phyloP scores from a whole-genome alignment of 495 filamentous ascomycete species.

The Delitschia confertaspora region DNA sequence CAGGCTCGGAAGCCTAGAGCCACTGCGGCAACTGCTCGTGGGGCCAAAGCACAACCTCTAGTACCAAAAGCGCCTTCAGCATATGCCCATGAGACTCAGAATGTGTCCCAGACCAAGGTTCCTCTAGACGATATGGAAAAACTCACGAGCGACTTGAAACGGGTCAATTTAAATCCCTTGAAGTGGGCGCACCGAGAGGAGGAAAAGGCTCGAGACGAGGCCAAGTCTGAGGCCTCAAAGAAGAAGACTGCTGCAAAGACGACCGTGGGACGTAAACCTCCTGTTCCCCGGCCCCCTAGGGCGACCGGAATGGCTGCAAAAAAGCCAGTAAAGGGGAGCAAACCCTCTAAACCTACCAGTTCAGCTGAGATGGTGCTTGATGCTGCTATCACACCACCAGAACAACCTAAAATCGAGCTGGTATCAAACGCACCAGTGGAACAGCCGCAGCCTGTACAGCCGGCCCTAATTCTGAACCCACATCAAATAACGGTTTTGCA shows the following conservation, averaged over 20 bases:
- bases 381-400: background rate
- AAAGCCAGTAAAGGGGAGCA: conserved; percentile 1
- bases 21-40: conserved; percentile 40
- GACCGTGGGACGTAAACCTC: too few species aligned
- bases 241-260: conserved; percentile 25
- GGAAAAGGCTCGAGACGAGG: conserved; percentile 33
- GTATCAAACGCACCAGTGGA: conserved; percentile 10
- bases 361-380: conserved; percentile 2
- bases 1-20: conserved; percentile 32
- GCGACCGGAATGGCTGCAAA: conserved; percentile 13
- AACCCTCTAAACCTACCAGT: background rate
- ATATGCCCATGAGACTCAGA: conserved; percentile 25
- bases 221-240: conserved; percentile 22
- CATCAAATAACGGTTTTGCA: background rate
- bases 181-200: conserved; percentile 56
- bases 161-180: conserved; percentile 63
- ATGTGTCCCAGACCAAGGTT: too few species aligned
- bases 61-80: conserved; percentile 40
- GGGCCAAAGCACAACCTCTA: conserved; percentile 40
- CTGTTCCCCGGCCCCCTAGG: too few species aligned
- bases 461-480: background rate
- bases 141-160: conserved; percentile 57
- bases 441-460: conserved; percentile 19
- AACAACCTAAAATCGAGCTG: conserved; percentile 6
- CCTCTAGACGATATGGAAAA: conserved; percentile 57